Evolutionary conservation across 2,329 filamentous ascomycete genomes (phyloP), one percentile per base, ranked within the genome.

Genomic region (Byssochlamys sp.): DNA sequence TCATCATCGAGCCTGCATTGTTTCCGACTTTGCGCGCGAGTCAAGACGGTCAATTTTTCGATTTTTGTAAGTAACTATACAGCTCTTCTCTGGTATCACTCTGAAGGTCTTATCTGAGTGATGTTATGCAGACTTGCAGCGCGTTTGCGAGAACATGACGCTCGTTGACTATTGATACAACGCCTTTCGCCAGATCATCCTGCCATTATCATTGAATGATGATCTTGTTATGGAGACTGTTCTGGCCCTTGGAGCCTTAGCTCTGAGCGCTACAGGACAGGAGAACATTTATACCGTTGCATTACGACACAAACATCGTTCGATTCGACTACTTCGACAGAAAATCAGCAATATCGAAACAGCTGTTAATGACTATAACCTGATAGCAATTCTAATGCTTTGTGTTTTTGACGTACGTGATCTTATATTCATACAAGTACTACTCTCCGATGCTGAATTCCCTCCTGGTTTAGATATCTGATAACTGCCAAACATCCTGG

Each of bases 401-500:
- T 60, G 57, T 27, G 53, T 60, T 11, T 60, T 60, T 53, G 59
- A 60, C 31, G 59, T 59, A 53, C 39, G 49, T 55, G 10, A 12
- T 6, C 4, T 3, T 7, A 12, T 4, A 53, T 12, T 19, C 19
- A 11, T 5, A 2, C 33, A 24, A 6, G 14, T 3, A 6, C 24
- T 19, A 48, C 2, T n/a, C 5, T 45, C 12, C 39, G 48, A 11
- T 26, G 33, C 25, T 33, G 14, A 45, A 19, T 31, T 29, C 28
- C 7, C 2, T 29, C 10, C 4, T n/a, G 45, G 29, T 35, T 28
- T 33, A 60, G 59, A 60, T 58, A 24, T 60, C 59, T 2, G 59
- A 60, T 45, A 59, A 59, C 31, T 60, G 59, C 26, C 59, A 60
- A 49, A 50, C 56, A 28, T 60, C 59, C 27, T 60, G 59, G 59